Evolutionary conservation across 441 rosid genomes (phyloP), one percentile per base, ranked within the genome.

Genomic region (Populus hybrid): DNA sequence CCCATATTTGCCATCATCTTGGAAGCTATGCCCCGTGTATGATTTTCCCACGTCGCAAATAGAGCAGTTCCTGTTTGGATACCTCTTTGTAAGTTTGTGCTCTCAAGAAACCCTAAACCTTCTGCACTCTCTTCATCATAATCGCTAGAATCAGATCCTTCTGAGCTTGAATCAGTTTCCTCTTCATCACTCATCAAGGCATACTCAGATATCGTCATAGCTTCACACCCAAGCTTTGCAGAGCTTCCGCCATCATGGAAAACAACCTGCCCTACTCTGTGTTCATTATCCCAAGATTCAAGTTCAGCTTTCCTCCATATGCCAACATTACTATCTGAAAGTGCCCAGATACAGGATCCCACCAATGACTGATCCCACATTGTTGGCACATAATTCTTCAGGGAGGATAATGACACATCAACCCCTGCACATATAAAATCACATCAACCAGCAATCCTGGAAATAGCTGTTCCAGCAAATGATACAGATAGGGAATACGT

Each of bases 1-100:
- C 98, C 98, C 99, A 96, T 94, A 82, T 75, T 91, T 36, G 95
- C 97, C 99, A 94, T 96, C 98, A 94, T 89, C 91, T 94, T 94
- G 36, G 99, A 96, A 65, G 99, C 98, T 76, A 96, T 85, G 11
- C 99, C 99, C 35, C 98, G 61, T 1, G 61, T 53, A 53, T 53
- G 61, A 16, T 53, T 53, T 53, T 53, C 61, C 61, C 61, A 53
- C 8, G 61, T 53, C n/a, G 61, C 61, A 53, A 53, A 53, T 53
- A 53, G 6, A 8, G 61, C 61, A 53, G 21, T 53, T 53, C 61
- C 61, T 53, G 61, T 53, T 18, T 53, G 61, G 21, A 53, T 16
- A 16, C 98, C 98, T 80, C 88, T 89, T 80, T 79, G 88, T 76
- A 77, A 85, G 70, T 85, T 72, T 64, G 87, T 82, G 87, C 85